Conservation (phyloP, 768 basidiomycete genomes). For the Russula brevipes region DNA sequence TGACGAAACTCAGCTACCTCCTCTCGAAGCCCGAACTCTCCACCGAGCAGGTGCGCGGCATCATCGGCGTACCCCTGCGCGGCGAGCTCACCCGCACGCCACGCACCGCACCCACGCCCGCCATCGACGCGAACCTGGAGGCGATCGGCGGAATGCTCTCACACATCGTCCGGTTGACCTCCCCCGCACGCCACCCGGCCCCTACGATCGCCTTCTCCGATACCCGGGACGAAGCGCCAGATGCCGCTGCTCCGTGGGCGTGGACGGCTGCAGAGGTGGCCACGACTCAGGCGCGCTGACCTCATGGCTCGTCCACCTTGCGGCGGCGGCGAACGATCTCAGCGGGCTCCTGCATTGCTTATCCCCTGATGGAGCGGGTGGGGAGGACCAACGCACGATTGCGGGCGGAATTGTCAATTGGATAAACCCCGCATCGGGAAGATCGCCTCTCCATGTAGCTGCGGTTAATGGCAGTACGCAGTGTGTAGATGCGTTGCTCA, state of each 20-base stretch:
- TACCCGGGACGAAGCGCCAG: constrained; percentile 38
- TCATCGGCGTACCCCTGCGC: constrained; percentile 74
- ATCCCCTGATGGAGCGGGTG: constrained; percentile 11
- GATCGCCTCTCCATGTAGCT: constrained; percentile 75
- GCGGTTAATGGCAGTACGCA: constrained; percentile 56
- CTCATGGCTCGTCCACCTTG: constrained; percentile 75
- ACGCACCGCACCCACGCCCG: constrained; percentile 37
- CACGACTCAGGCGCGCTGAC: constrained; percentile 63
- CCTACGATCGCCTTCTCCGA: constrained; percentile 37
- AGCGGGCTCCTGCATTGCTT: constrained; percentile 61
- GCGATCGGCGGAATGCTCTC: constrained; percentile 60
- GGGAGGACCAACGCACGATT: constrained; percentile 36
- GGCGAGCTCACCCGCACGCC: constrained; percentile 72
- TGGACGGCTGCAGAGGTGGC: constrained; percentile 73
- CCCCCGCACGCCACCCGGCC: constrained; percentile 34
- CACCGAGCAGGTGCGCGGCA: constrained; percentile 58
- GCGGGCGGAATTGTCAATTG: constrained; percentile 71
- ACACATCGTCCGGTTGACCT: constrained; percentile 62
- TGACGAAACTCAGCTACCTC: constrained; percentile 86
- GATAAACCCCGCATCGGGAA: constrained; percentile 62
- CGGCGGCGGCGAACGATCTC: constrained; percentile 64
- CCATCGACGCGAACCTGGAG: constrained; percentile 48
- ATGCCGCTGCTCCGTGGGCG: constrained; percentile 61
- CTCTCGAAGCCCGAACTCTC: constrained; percentile 80
- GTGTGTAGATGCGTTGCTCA: constrained; percentile 47